Evolutionary conservation across 768 basidiomycete species (phyloP), one percentile per base, ranked within the genome.

Genomic region (Hygrocybe punicea): DNA sequence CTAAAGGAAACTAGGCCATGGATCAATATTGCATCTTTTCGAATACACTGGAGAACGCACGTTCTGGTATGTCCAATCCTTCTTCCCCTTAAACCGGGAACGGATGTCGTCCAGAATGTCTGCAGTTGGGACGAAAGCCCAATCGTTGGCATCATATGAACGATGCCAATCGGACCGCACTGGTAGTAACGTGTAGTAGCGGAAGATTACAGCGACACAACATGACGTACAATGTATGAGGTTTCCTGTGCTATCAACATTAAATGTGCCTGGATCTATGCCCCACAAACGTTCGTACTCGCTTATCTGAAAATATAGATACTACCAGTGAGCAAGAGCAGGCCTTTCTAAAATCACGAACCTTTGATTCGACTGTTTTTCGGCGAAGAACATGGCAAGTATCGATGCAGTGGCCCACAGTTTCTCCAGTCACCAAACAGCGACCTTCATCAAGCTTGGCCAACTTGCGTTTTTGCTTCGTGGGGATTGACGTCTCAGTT

Each of bases 81-180:
- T 55, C 16, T 21, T 25, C 23, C 40, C 14, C 21, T 46, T 11
- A 40, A 55, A 25, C 29, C 42, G 39, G 25, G 13, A 25, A 45
- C 25, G 29, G 45, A 44, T 55, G n/a, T 55, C 40, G 13, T 53
- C 33, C 33, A 55, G 34, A 23, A 37, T 39, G 9, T 36, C 35
- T 35, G 17, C 37, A 21, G 51, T 52, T n/a, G 51, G 51, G 24
- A 52, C 35, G 37, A 52, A 34, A 10, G 51, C 51, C 51, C 51
- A 52, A 24, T 24, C 14, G 40, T 23, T 40, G 8, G 17, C 19
- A 23, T 55, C 53, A 25, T 19, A 55, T 24, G 45, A 55, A 45
- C 21, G 42, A 46, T 55, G 53, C 53, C 53, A 55, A 47, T 55
- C 53, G 16, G 53, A 40, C 23, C 53, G 53, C 29, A 55, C 53